A percentile compares a stretch with the other conserved stretches of the same genome.
Conservation (phyloP, 306 rosid species). For the Cicer cuneatum region DNA sequence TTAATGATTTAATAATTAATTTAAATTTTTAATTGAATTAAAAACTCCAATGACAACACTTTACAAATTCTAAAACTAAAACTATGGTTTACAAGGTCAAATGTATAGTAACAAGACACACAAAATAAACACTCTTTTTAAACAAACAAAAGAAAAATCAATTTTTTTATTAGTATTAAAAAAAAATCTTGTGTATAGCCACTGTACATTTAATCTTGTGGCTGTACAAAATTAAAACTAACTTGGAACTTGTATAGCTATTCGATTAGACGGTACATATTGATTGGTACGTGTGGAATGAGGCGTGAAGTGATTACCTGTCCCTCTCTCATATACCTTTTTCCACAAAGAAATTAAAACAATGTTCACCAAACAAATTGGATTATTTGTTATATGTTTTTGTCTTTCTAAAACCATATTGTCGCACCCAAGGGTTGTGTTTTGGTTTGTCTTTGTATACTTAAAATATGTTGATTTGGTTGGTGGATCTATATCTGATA, state of each 20-base stretch:
- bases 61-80: no score
- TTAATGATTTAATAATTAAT: no score
- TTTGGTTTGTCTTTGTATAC: conserved; percentile 58
- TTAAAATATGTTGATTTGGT: conserved; percentile 47
- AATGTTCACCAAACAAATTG: conserved; percentile 30
- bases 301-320: conserved; percentile 62
- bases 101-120: no score
- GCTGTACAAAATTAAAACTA: not conserved
- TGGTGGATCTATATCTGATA: conserved; percentile 35
- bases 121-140: no score
- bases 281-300: conserved; percentile 52
- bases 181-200: no score
- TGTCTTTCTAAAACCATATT: conserved; percentile 39
- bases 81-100: no score
- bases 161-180: no score
- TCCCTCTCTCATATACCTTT: conserved; percentile 57
- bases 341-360: conserved; percentile 25
- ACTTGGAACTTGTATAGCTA: conserved; percentile 28
- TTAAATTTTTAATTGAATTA: no score
- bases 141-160: no score
- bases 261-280: conserved; percentile 35
- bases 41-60: no score
- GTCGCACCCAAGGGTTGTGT: conserved; percentile 35
- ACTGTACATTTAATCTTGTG: no score
- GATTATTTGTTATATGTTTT: conserved; percentile 12